Evolutionary conservation across 768 basidiomycete species (phyloP).

Genomic region (Mycena crocata): DNA sequence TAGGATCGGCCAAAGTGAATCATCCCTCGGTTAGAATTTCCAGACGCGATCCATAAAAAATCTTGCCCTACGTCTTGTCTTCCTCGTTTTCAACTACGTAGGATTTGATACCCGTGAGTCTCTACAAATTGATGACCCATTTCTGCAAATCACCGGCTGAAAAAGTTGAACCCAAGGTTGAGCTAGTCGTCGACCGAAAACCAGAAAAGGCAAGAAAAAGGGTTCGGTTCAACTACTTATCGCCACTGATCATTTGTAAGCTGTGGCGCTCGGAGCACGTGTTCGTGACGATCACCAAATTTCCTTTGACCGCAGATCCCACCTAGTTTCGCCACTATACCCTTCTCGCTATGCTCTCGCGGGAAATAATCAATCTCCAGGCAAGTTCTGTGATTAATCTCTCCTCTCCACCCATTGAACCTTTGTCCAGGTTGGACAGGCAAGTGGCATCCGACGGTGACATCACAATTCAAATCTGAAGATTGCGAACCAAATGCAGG

Average conservation of each 20-base stretch:
- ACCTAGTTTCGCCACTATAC: conserved; percentile 13
- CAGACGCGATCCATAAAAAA: too few relatives aligned
- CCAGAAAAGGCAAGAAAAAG: too few relatives aligned
- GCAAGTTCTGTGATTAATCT: conserved; percentile 45
- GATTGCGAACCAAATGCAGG: conserved; percentile 50
- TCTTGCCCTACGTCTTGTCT: too few relatives aligned
- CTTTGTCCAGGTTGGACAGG: conserved; percentile 25
- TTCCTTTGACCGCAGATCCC: conserved; percentile 18
- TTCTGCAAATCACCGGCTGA: too few relatives aligned
- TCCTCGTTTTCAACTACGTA: too few relatives aligned
- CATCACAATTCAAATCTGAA: conserved; percentile 32
- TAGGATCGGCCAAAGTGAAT: too few relatives aligned
- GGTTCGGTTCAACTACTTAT: too few relatives aligned
- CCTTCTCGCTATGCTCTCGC: conserved; percentile 57
- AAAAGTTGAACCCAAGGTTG: too few relatives aligned
- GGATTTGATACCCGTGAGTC: too few relatives aligned
- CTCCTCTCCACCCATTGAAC: not conserved
- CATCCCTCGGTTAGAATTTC: too few relatives aligned
- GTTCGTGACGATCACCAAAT: not conserved
- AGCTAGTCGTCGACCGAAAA: too few relatives aligned
- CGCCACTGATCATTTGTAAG: not conserved
- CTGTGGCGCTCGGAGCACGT: not conserved
- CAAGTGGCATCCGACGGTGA: conserved; percentile 80
- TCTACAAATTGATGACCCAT: too few relatives aligned
- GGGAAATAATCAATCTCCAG: conserved; percentile 89